Evolutionary conservation across 257 asterid species (phyloP).

Genomic region (Eucommia ulmoides): DNA sequence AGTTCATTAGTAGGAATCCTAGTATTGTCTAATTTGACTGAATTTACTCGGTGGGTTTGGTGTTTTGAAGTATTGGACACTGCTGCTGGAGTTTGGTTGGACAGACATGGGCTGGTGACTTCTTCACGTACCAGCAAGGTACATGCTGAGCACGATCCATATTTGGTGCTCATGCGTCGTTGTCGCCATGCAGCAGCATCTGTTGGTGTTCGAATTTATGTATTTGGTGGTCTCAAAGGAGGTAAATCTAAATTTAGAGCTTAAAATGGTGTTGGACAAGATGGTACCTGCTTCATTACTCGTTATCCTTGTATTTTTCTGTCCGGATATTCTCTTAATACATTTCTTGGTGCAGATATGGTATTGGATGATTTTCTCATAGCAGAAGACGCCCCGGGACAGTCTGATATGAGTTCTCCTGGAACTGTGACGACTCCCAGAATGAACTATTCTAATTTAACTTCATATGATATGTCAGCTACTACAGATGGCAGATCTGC

Average conservation of each 20-base stretch:
- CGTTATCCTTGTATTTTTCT: neutral
- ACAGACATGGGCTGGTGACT: constrained; percentile 81
- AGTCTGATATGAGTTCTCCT: constrained; percentile 40
- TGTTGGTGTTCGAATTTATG: constrained; percentile 77
- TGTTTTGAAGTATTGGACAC: constrained; percentile 75
- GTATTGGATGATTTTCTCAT: constrained; percentile 76
- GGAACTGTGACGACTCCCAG: constrained; percentile 42
- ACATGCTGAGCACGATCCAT: constrained; percentile 50
- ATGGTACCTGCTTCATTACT: neutral
- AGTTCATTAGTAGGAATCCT: constrained; percentile 13
- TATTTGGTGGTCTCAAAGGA: constrained; percentile 89
- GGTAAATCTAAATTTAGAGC: constrained; percentile 27
- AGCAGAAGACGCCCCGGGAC: constrained; percentile 80
- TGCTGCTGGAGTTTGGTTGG: constrained; percentile 99
- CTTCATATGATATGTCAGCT: constrained; percentile 27
- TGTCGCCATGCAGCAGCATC: constrained; percentile 99
- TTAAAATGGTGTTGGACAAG: neutral
- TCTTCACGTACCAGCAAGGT: constrained; percentile 55
- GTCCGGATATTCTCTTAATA: no score
- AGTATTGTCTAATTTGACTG: no score
- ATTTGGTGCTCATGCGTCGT: constrained; percentile 76
- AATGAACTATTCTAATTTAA: constrained; percentile 20
- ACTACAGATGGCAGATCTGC: constrained; percentile 48
- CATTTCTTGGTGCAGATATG: constrained; percentile 37
- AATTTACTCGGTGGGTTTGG: constrained; percentile 14